These are phyloP conservation scores for Trichophyton simii DNA, from an alignment of 2,329 filamentous ascomycete genomes.

Conservation along the genomic window DNA sequence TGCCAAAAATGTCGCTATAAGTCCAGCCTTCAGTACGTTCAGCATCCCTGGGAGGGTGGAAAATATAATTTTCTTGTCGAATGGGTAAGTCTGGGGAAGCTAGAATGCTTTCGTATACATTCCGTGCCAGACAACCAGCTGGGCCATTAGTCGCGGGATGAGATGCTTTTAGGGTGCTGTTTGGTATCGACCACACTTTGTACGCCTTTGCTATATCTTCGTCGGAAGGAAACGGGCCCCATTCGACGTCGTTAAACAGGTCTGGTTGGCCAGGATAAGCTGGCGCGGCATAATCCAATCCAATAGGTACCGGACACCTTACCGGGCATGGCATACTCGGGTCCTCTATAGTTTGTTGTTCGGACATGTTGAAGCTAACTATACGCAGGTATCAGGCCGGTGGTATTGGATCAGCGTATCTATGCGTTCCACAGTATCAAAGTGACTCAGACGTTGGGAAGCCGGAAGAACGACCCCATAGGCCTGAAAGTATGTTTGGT, in stretches of 20 bases:
- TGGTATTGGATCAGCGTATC: too few species aligned
- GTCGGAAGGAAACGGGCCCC: conserved; percentile 16
- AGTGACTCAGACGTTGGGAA: too few species aligned
- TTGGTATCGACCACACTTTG: conserved; percentile 20
- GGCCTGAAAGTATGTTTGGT: too few species aligned
- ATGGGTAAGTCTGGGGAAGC: conserved; percentile 14
- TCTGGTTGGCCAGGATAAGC: conserved; percentile 18
- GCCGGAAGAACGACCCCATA: too few species aligned
- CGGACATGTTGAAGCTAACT: not conserved
- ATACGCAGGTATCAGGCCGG: too few species aligned
- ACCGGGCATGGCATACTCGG: not conserved
- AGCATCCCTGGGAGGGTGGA: not conserved
- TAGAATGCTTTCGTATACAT: conserved; percentile 25
- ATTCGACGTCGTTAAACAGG: conserved; percentile 19
- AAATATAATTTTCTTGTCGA: conserved; percentile 3
- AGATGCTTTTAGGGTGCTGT: conserved; percentile 14
- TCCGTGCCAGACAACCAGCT: conserved; percentile 16
- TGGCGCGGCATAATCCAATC: conserved; percentile 7
- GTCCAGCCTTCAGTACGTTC: conserved; percentile 9
- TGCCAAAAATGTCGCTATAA: conserved; percentile 13
- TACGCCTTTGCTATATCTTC: conserved; percentile 19
- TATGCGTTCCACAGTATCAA: too few species aligned
- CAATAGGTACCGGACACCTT: not conserved
- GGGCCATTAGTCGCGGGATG: not conserved
- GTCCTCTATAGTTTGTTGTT: not conserved